phyloP scores from a whole-genome alignment of 1,284 basidiomycete genomes.

The Omphalotus olearius region DNA sequence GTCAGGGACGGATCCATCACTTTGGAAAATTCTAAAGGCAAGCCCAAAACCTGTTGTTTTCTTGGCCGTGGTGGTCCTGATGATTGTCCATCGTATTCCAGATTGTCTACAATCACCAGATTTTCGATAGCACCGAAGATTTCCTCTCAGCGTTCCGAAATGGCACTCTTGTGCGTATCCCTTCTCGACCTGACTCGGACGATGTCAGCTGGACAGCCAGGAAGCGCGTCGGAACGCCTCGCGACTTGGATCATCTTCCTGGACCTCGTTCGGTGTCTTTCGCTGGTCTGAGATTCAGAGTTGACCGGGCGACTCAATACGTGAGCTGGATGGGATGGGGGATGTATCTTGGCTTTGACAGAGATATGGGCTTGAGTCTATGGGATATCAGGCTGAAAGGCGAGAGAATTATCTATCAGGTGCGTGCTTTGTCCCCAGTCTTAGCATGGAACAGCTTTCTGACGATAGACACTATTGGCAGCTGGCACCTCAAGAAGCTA shows the following conservation, averaged over 20 bases:
- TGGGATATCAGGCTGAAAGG: conserved; percentile 64
- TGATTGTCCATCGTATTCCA: conserved; percentile 17
- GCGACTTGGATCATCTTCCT: conserved; percentile 59
- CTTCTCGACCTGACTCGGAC: conserved; percentile 24
- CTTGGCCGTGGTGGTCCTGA: background rate
- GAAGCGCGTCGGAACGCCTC: conserved; percentile 31
- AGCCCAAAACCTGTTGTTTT: background rate
- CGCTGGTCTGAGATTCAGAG: conserved; percentile 52
- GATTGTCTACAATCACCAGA: conserved; percentile 57
- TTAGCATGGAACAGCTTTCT: background rate
- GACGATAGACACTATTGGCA: conserved; percentile 17
- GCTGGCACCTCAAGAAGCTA: conserved; percentile 55
- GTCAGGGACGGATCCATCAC: conserved; percentile 46
- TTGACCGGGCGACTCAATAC: conserved; percentile 49
- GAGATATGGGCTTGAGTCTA: conserved; percentile 63
- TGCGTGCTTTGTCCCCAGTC: conserved; percentile 16
- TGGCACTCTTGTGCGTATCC: conserved; percentile 45
- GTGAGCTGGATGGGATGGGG: conserved; percentile 66
- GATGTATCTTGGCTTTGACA: conserved; percentile 57
- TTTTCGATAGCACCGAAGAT: conserved; percentile 41
- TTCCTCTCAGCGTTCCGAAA: conserved; percentile 51
- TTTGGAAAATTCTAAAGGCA: conserved; percentile 51
- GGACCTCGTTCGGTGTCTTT: conserved; percentile 59
- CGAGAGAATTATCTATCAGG: conserved; percentile 64
- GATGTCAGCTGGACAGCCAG: conserved; percentile 44